These are phyloP conservation scores for Sporothrix schenckii DNA, from an alignment of 2,329 filamentous ascomycete species.

Conservation along the genomic window DNA sequence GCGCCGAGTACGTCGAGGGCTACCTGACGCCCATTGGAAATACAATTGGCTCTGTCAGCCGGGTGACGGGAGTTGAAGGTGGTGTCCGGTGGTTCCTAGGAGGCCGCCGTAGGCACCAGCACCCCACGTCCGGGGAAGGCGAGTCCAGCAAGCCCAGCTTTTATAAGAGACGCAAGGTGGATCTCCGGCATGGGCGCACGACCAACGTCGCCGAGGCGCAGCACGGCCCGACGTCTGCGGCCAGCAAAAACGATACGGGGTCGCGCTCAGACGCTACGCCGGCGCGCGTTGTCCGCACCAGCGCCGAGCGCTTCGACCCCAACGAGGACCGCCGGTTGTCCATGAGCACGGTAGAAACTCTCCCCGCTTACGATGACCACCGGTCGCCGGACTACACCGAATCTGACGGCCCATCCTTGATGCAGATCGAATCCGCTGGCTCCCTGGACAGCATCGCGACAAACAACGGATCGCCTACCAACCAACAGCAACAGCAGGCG, in stretches of 20 bases:
- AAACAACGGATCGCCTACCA: constrained; percentile 4
- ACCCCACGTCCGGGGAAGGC: constrained; percentile 45
- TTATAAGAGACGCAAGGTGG: constrained; percentile 63
- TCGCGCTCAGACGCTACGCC: neutral
- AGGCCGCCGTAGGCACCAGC: constrained; percentile 54
- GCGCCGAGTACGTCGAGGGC: constrained; percentile 87
- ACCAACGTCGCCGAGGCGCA: constrained; percentile 3
- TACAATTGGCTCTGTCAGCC: constrained; percentile 80
- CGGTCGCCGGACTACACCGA: constrained; percentile 76
- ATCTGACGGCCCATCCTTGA: constrained; percentile 40
- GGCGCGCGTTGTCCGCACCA: neutral
- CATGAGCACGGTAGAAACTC: constrained; percentile 69
- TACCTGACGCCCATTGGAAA: constrained; percentile 85
- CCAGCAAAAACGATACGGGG: neutral
- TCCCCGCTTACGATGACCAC: constrained; percentile 82
- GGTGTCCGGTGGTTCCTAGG: constrained; percentile 83
- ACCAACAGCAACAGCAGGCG: constrained; percentile 31
- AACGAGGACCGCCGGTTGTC: constrained; percentile 59
- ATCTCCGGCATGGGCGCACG: constrained; percentile 38
- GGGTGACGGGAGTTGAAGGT: constrained; percentile 84
- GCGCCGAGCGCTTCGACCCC: constrained; percentile 36
- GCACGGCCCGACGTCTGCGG: neutral
- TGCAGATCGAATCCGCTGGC: constrained; percentile 38
- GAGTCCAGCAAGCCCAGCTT: constrained; percentile 52
- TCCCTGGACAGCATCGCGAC: neutral